phyloP scores from a whole-genome alignment of 164 flowering plant species.

The Dillenia suffruticosa region DNA sequence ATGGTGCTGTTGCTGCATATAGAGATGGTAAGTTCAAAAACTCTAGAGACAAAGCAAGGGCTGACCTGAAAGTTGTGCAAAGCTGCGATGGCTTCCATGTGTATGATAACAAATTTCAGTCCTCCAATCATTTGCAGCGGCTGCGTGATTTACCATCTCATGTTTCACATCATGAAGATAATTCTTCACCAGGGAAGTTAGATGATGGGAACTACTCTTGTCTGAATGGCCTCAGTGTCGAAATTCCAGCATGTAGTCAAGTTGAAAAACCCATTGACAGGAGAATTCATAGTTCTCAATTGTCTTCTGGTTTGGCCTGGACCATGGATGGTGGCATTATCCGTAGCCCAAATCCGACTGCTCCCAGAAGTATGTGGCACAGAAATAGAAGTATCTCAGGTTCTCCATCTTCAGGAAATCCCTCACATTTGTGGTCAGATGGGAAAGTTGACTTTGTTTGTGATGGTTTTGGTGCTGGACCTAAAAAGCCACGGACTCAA shows the following conservation, averaged over 20 bases:
- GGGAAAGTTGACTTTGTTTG: slow-evolving; percentile 34
- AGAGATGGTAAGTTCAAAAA: slow-evolving; percentile 20
- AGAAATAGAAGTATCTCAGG: slow-evolving; percentile 32
- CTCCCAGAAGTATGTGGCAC: slow-evolving; percentile 57
- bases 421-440: slow-evolving; percentile 53
- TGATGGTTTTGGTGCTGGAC: slow-evolving; percentile 55
- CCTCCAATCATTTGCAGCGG: slow-evolving; percentile 12
- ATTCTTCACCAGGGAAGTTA: slow-evolving; percentile 17
- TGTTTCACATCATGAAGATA: slow-evolving; percentile 16
- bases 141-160: slow-evolving; percentile 11
- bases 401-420: slow-evolving; percentile 39
- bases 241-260: slow-evolving; percentile 37
- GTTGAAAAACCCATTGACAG: slow-evolving; percentile 27
- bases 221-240: slow-evolving; percentile 38
- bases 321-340: slow-evolving; percentile 35
- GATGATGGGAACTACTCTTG: slow-evolving; percentile 17
- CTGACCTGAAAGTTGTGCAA: slow-evolving; percentile 16
- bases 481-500: slow-evolving; percentile 77
- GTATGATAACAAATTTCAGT: slow-evolving; percentile 13
- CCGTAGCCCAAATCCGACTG: slow-evolving; percentile 58
- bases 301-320: slow-evolving; percentile 33
- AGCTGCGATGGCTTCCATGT: slow-evolving; percentile 21
- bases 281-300: slow-evolving; percentile 20
- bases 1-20: slow-evolving; percentile 15
- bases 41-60: slow-evolving; percentile 4